Conservation (phyloP, 768 basidiomycete genomes). For the Pisolithus sp. region DNA sequence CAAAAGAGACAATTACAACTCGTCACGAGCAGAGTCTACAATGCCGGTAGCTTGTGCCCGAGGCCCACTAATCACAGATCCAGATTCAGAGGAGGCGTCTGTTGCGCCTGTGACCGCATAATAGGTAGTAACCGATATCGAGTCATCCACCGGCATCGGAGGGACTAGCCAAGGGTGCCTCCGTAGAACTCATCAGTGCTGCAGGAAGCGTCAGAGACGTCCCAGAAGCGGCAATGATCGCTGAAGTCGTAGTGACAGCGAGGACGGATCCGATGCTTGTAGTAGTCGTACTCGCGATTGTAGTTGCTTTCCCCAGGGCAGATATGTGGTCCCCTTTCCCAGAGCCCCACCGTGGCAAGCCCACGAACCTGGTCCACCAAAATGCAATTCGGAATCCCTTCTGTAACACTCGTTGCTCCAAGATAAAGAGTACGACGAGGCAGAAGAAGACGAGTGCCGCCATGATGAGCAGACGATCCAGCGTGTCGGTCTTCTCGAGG, state of each 20-base stretch:
- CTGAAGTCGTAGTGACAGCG: background rate
- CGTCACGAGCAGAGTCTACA: background rate
- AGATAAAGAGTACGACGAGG: slow-evolving; percentile 76
- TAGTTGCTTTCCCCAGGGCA: background rate
- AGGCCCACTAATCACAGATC: background rate
- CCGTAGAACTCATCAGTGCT: background rate
- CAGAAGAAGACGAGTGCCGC: slow-evolving; percentile 77
- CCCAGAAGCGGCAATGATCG: background rate
- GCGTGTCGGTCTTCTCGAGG: slow-evolving; percentile 85
- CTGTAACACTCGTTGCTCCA: slow-evolving; percentile 85
- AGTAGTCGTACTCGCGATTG: background rate
- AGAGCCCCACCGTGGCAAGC: background rate
- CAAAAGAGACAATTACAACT: background rate
- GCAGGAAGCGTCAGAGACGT: background rate
- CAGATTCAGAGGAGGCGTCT: no score
- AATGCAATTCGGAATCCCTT: slow-evolving; percentile 71
- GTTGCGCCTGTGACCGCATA: no score
- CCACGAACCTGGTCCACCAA: slow-evolving; percentile 79
- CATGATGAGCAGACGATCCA: slow-evolving; percentile 84
- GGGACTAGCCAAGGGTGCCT: background rate
- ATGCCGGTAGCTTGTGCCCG: background rate
- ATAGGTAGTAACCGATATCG: background rate
- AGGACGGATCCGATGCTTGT: background rate
- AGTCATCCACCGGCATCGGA: background rate
- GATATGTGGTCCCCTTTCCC: no score